Evolutionary conservation across 1,284 basidiomycete genomes (phyloP).

Genomic region (Leccinum fallax): DNA sequence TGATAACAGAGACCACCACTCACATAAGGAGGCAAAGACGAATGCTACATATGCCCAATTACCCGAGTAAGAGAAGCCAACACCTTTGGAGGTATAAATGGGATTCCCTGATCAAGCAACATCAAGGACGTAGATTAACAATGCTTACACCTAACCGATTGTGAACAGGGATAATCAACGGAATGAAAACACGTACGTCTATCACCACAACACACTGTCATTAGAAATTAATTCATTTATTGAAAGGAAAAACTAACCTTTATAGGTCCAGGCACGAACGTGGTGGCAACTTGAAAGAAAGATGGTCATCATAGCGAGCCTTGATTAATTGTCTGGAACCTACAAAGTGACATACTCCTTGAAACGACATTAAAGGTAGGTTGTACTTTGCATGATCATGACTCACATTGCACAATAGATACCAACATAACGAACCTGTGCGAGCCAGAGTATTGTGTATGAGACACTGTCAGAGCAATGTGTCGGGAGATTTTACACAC

Average conservation of each 20-base stretch:
- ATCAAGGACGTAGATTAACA: neutral
- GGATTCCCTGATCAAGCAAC: neutral
- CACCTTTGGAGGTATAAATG: neutral
- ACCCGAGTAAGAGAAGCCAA: neutral
- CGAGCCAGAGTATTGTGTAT: too few species aligned
- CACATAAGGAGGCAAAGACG: neutral
- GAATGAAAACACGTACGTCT: neutral
- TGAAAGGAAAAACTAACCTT: neutral
- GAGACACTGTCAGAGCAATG: too few species aligned
- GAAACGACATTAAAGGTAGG: neutral
- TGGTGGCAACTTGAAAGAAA: neutral
- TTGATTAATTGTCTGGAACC: neutral
- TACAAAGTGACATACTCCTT: neutral
- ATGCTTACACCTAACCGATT: neutral
- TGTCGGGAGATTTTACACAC: too few species aligned
- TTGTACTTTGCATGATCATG: too few species aligned
- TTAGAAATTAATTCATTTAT: neutral
- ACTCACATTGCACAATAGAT: too few species aligned
- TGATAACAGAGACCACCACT: neutral
- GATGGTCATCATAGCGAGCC: too few species aligned
- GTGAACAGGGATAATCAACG: neutral
- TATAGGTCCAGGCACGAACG: neutral
- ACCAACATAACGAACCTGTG: too few species aligned
- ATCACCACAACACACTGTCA: neutral
- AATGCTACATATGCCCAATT: neutral